Conservation (phyloP, 345 rosid genomes). For the Trapa incisa region DNA sequence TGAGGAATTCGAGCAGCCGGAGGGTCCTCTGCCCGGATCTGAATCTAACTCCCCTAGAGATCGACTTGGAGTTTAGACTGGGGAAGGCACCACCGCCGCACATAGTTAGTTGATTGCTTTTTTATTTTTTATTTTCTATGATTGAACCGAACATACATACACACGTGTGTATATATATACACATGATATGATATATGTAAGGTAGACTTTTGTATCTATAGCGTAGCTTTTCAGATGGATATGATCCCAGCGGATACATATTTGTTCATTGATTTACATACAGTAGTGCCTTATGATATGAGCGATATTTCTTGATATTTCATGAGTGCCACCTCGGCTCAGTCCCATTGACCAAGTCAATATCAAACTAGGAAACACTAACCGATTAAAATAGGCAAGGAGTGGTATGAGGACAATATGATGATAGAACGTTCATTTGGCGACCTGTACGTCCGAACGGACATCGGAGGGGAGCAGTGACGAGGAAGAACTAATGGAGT, state of each 20-base stretch:
- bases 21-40: constrained; percentile 44
- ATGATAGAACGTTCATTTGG: too few relatives aligned
- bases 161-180: background rate
- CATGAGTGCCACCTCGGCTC: too few relatives aligned
- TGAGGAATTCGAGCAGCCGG: constrained; percentile 35
- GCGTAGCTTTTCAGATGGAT: background rate
- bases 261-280: background rate
- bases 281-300: background rate
- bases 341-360: too few relatives aligned
- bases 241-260: background rate
- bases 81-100: constrained; percentile 21
- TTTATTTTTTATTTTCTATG: constrained; percentile 10
- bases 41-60: constrained; percentile 63
- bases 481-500: too few relatives aligned
- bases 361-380: too few relatives aligned
- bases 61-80: constrained; percentile 35
- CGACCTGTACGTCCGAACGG: too few relatives aligned
- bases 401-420: too few relatives aligned
- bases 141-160: background rate
- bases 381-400: too few relatives aligned
- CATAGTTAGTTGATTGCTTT: constrained; percentile 15
- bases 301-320: too few relatives aligned
- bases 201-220: background rate
- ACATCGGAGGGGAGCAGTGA: too few relatives aligned
- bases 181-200: background rate